Percentiles rank a stretch among this genome's conserved stretches.
Conservation (phyloP, 2,329 filamentous ascomycete species). For the Pseudocercospora fuligena region DNA sequence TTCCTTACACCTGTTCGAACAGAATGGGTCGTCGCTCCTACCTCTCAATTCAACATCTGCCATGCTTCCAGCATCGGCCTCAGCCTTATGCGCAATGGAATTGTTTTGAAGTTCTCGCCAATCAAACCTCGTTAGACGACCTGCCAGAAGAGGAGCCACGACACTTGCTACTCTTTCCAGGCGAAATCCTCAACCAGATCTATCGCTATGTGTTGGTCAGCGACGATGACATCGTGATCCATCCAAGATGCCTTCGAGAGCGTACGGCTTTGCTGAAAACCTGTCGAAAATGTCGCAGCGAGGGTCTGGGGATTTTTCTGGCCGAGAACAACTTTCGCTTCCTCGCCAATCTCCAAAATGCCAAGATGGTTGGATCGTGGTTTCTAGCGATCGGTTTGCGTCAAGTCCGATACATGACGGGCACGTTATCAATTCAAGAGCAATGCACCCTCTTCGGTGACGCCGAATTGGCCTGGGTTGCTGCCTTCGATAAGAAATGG, state of each 20-base stretch:
- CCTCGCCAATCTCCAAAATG: neutral
- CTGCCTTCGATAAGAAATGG: neutral
- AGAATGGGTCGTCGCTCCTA: neutral
- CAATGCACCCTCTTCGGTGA: neutral
- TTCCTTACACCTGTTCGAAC: neutral
- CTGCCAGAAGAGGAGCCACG: neutral
- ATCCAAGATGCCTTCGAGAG: neutral
- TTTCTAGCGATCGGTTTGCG: neutral
- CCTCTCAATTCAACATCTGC: neutral
- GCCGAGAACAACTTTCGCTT: neutral
- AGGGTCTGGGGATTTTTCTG: neutral
- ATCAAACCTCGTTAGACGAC: neutral
- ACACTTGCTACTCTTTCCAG: neutral
- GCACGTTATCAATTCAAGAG: neutral
- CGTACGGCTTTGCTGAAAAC: neutral
- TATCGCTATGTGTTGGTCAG: neutral
- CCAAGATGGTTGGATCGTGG: neutral
- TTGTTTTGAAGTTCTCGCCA: neutral
- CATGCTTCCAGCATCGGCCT: neutral
- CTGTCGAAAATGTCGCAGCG: neutral
- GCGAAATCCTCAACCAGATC: neutral
- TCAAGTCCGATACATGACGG: neutral
- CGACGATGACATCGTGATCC: neutral
- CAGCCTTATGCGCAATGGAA: neutral
- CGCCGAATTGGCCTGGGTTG: neutral